Evolutionary conservation across 306 rosid species (phyloP).

Genomic region (Lupinus albus): DNA sequence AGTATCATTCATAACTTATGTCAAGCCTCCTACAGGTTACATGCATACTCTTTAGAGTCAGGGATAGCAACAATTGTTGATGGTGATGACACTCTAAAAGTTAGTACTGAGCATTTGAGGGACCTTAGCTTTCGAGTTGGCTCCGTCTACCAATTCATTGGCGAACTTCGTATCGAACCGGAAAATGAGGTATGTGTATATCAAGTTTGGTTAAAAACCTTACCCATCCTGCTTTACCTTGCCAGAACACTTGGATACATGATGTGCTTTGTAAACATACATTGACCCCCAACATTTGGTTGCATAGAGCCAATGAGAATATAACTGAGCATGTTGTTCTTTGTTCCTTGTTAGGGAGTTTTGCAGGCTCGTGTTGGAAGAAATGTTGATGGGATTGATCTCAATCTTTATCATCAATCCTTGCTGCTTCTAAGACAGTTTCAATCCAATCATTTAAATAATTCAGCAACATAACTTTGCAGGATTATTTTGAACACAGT

Average conservation of each 20-base stretch:
- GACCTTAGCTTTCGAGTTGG: slow-evolving; percentile 67
- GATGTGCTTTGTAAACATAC: slow-evolving; percentile 10
- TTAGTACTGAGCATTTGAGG: slow-evolving; percentile 56
- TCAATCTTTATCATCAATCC: slow-evolving; percentile 79
- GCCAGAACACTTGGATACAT: slow-evolving; percentile 17
- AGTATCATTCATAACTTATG: slow-evolving; percentile 24
- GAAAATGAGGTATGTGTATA: slow-evolving; percentile 59
- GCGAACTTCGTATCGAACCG: slow-evolving; percentile 71
- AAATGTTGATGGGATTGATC: slow-evolving; percentile 90
- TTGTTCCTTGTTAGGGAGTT: slow-evolving; percentile 60
- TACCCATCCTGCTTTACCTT: not conserved
- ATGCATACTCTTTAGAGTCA: slow-evolving; percentile 64
- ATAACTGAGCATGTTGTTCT: slow-evolving; percentile 16
- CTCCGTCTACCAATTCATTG: slow-evolving; percentile 80
- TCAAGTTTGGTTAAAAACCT: not conserved
- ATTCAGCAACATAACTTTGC: slow-evolving; percentile 38
- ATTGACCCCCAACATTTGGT: slow-evolving; percentile 11
- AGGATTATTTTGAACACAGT: slow-evolving; percentile 12
- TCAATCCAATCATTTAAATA: slow-evolving; percentile 57
- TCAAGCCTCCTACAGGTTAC: slow-evolving; percentile 51
- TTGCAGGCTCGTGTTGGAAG: slow-evolving; percentile 81
- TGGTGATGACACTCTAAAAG: slow-evolving; percentile 44
- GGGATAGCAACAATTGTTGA: slow-evolving; percentile 62
- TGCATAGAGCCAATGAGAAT: not conserved
- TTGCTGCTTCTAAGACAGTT: slow-evolving; percentile 69